These are phyloP conservation scores for Boletellus emodensis DNA, from an alignment of 768 basidiomycete genomes.

Conservation along the genomic window DNA sequence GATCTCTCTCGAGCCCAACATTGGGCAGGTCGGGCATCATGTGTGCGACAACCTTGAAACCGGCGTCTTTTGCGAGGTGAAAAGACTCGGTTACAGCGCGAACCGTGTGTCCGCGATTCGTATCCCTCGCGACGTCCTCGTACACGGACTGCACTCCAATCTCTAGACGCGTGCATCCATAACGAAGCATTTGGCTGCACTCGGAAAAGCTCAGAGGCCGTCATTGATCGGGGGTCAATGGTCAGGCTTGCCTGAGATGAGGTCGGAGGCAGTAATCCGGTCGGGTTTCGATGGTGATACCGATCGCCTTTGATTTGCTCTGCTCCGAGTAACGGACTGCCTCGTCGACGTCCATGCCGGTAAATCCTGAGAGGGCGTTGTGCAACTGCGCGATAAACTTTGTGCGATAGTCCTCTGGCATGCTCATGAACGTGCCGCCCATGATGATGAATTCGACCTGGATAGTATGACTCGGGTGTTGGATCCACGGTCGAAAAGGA, in stretches of 20 bases:
- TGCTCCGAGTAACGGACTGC: slow-evolving; percentile 96
- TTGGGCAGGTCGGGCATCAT: slow-evolving; percentile 99
- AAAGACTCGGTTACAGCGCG: slow-evolving; percentile 96
- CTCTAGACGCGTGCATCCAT: slow-evolving; percentile 97
- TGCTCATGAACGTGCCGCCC: slow-evolving; percentile 99
- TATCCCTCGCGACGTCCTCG: slow-evolving; percentile 98
- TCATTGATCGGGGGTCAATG: background rate
- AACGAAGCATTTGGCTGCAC: slow-evolving; percentile 94
- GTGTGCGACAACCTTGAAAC: slow-evolving; percentile 99
- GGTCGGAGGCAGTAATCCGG: slow-evolving; percentile 98
- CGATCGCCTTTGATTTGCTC: slow-evolving; percentile 97
- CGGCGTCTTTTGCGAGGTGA: slow-evolving; percentile 96
- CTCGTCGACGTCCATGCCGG: slow-evolving; percentile 90
- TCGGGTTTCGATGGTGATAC: slow-evolving; percentile 97
- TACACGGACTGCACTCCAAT: slow-evolving; percentile 99
- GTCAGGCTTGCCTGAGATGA: slow-evolving; percentile 68
- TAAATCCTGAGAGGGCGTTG: slow-evolving; percentile 94
- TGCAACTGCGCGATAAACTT: slow-evolving; percentile 95
- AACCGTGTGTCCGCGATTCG: slow-evolving; percentile 98
- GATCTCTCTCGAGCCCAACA: slow-evolving; percentile 93
- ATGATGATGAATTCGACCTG: slow-evolving; percentile 91
- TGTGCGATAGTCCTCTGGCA: slow-evolving; percentile 93
- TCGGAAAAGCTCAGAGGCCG: background rate
- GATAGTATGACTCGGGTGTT: background rate
- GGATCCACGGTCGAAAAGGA: background rate